Percentiles rank a stretch among this genome's conserved stretches.
Evolutionary conservation across 2,329 filamentous ascomycete genomes (phyloP).

Genomic region (Cladophialophora immunda): DNA sequence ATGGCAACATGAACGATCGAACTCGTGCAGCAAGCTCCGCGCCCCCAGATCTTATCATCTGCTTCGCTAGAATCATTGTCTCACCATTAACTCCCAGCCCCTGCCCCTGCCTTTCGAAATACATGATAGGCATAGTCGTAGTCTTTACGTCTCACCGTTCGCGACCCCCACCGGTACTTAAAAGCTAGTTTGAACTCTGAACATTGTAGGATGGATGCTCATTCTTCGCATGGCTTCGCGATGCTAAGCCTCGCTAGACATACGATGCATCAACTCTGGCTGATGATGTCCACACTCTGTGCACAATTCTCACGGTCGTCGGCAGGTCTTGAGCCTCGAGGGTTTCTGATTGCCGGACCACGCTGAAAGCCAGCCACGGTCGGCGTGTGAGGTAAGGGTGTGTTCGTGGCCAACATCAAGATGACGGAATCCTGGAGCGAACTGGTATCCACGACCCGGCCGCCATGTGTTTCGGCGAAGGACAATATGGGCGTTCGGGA

Average conservation of each 20-base stretch:
- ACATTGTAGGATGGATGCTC: background rate
- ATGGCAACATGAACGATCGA: background rate
- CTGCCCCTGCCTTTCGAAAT: background rate
- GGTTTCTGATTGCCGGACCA: background rate
- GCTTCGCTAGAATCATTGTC: background rate
- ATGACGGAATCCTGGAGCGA: slow-evolving; percentile 35
- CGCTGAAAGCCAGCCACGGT: slow-evolving; percentile 6
- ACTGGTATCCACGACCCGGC: slow-evolving; percentile 34
- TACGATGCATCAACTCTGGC: background rate
- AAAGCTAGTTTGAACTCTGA: background rate
- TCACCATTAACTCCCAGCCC: background rate
- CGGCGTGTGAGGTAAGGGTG: slow-evolving; percentile 33
- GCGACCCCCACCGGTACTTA: background rate
- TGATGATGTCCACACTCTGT: slow-evolving; percentile 10
- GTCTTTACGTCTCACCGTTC: background rate
- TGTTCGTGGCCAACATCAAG: slow-evolving; percentile 36
- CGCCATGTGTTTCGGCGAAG: slow-evolving; percentile 32
- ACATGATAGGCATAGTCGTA: background rate
- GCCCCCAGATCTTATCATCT: background rate
- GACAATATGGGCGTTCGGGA: slow-evolving; percentile 23
- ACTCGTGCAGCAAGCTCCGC: background rate
- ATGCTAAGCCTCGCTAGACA: background rate
- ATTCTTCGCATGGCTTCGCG: background rate
- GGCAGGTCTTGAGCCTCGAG: background rate
- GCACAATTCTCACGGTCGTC: background rate